Conservation (phyloP, 192 early-diverging fungal species). For the Fimicolochytrium jonesii region DNA sequence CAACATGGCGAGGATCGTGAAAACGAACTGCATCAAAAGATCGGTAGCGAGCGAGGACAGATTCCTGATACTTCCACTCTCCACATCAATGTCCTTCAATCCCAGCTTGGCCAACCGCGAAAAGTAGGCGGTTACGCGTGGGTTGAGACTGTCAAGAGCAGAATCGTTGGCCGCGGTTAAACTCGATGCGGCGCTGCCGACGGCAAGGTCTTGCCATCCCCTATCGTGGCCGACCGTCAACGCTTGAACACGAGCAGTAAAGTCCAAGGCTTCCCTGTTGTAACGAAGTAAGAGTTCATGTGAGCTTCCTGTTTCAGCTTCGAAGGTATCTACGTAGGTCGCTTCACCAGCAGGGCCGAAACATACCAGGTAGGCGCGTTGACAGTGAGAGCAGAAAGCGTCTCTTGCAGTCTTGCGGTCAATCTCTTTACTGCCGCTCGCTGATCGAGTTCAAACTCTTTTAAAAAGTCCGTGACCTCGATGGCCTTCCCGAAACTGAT, state of each 20-base stretch:
- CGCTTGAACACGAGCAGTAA: too few species aligned
- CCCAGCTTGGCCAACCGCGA: background rate
- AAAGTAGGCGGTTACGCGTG: background rate
- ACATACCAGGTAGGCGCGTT: constrained; percentile 21
- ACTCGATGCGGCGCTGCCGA: too few species aligned
- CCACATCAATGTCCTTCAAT: constrained; percentile 10
- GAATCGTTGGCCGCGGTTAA: too few species aligned
- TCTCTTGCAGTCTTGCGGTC: background rate
- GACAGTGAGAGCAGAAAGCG: constrained; percentile 5
- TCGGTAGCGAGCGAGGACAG: background rate
- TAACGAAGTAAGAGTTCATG: too few species aligned
- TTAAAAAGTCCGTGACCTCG: constrained; percentile 9
- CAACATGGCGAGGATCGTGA: background rate
- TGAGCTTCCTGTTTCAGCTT: too few species aligned
- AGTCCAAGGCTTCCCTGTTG: too few species aligned
- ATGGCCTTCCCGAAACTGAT: constrained; percentile 21
- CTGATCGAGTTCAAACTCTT: constrained; percentile 16
- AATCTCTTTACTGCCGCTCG: constrained; percentile 17
- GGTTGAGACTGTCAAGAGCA: too few species aligned
- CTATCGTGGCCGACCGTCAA: too few species aligned
- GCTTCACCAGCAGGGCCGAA: too few species aligned
- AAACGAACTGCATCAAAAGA: background rate
- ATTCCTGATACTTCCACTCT: background rate
- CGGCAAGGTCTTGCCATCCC: too few species aligned
- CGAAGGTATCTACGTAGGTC: too few species aligned